Base-by-base conservation (phyloP, 129 eudicot species). In the Chrysanthemum seticuspe region DNA sequence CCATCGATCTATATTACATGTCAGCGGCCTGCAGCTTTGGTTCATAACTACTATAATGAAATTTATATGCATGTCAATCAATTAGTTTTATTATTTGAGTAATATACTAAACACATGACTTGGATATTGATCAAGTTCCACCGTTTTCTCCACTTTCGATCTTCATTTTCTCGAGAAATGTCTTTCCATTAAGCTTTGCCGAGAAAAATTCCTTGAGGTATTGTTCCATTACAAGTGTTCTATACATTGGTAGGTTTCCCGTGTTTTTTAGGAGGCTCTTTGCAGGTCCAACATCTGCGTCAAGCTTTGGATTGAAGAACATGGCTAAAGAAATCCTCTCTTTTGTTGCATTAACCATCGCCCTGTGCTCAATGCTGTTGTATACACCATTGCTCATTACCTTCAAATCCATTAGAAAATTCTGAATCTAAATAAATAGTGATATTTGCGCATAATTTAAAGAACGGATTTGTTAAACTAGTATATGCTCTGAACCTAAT, bases 311-410 rank as follows among this genome's bases (percentile, higher is more conserved):
- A 47, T 75, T 75, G 66, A 79, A 75, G 66, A 83, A 79, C 87
- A 83, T 79, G 54, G 79, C 81, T 52, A 76, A 25, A 6, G 81
- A 63, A 2, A 82, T 73, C 74, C 80, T 78, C 65, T 77, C 83
- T 62, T 78, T 69, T 13, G 25, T 62, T 29, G 55, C 59, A 66
- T 82, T 78, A 12, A 78, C 80, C 2, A 71, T 70, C 11, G 70
- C 86, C 76, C 86, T 70, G 53, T 82, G 86, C 74, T 82, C 86
- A 9, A 78, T 74, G 74, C 86, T 82, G 1, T 78, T 73, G 77
- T 78, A 82, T 0, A 34, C 58, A 18, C 86, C 83, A 40, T 82
- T 82, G 66, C 86, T 82, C 71, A 82, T 29, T 62, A 82, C 78
- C 86, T 82, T 74, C 63, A 71, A 13, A 73, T 18, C 4, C 27